Conservation (phyloP, 192 early-diverging fungal genomes). For the Gamsiella multidivaricata region DNA sequence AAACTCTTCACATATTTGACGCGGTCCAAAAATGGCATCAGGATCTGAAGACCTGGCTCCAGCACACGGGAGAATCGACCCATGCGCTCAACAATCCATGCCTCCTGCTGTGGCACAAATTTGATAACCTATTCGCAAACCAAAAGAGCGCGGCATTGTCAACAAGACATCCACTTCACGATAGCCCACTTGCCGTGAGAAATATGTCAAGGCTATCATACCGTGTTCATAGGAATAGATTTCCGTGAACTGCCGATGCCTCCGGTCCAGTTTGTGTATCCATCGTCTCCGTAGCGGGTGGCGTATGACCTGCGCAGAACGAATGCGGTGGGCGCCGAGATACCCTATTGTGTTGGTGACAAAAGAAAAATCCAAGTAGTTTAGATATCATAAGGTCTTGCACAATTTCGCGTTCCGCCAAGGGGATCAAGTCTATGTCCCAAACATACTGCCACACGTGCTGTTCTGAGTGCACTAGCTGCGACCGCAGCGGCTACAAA, state of each 20-base stretch:
- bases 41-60: constrained; percentile 90
- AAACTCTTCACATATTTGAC: constrained; percentile 94
- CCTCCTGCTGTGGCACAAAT: constrained; percentile 98
- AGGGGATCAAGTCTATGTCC: not conserved
- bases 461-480: constrained; percentile 5
- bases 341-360: constrained; percentile 2
- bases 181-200: too few species aligned
- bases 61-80: constrained; percentile 87
- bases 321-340: constrained; percentile 28
- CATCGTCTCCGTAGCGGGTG: constrained; percentile 47
- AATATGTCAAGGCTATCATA: constrained; percentile 10
- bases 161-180: too few species aligned
- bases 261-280: constrained; percentile 35
- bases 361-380: not conserved
- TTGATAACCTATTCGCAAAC: constrained; percentile 72
- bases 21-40: constrained; percentile 89
- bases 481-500: constrained; percentile 2
- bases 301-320: constrained; percentile 35
- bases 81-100: constrained; percentile 98
- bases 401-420: constrained; percentile 7
- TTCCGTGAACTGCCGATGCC: constrained; percentile 41
- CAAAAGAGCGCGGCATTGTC: not conserved
- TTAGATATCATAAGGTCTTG: too few species aligned
- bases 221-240: constrained; percentile 64
- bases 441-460: constrained; percentile 10